These are phyloP conservation scores for Calonectria hongkongensis DNA, from an alignment of 2,329 filamentous ascomycete genomes.

Conservation along the genomic window DNA sequence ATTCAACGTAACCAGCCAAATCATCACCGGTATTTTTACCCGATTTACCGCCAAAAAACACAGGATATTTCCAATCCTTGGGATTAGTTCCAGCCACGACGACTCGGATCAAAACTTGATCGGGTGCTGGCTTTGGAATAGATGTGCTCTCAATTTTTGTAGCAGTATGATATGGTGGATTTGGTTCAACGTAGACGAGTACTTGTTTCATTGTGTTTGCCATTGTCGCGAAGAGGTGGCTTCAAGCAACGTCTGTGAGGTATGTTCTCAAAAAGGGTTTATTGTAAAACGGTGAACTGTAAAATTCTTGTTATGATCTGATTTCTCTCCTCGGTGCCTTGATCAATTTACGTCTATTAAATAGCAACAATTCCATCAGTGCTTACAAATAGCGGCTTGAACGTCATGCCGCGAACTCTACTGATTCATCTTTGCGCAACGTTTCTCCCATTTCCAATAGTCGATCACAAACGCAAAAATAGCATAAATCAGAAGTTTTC, in stretches of 20 bases:
- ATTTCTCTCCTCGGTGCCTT: too few relatives aligned
- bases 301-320: too few relatives aligned
- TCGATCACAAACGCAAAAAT: too few relatives aligned
- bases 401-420: too few relatives aligned
- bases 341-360: too few relatives aligned
- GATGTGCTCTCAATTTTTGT: not conserved
- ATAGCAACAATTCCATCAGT: too few relatives aligned
- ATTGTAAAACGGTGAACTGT: too few relatives aligned
- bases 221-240: not conserved
- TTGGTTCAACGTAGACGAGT: not conserved
- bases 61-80: constrained; percentile 24
- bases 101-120: constrained; percentile 2
- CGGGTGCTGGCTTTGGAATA: not conserved
- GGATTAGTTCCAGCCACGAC: constrained; percentile 12
- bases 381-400: too few relatives aligned
- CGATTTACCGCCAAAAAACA: not conserved
- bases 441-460: too few relatives aligned
- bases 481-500: too few relatives aligned
- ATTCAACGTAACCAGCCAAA: constrained; percentile 6
- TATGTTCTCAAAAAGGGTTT: too few relatives aligned
- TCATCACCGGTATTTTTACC: constrained; percentile 14
- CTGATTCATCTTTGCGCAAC: too few relatives aligned
- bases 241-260: not conserved
- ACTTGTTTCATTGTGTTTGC: not conserved
- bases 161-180: not conserved